Base-by-base conservation (phyloP, 176 grass and related monocot species). In the Oryza officinalis region DNA sequence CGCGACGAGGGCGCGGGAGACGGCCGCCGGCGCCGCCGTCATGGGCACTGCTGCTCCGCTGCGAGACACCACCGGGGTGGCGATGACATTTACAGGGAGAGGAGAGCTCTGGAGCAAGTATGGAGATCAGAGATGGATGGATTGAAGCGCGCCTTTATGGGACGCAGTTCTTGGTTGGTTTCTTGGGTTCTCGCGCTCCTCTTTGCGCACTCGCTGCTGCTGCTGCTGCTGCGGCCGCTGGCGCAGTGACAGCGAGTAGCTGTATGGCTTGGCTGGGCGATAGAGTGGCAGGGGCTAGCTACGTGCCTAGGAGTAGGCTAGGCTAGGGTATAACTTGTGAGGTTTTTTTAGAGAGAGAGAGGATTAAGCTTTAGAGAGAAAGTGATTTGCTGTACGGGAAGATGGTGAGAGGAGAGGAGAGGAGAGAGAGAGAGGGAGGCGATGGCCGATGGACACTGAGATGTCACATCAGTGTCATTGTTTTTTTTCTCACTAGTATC, bases 231-330 rank as follows among this genome's bases (percentile, higher is more conserved):
- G 40, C 40, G 23, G 80, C 83, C 71, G 68, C 80, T 81, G 83
- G 68, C 80, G 74, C 80, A 80, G 84, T 80, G 89, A 69, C 79
- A 86, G 84, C 74, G 80, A 49, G 88, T 80, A 71, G 84, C 84
- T 61, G 80, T 87, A 52, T 38, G 37, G 37, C 37, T 38, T 86
- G 84, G 89, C 69, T 32, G 49, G 61, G 80, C 40, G 63, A 57
- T 83, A 64, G 84, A 87, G 84, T 57, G 75, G 89, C 89, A 90
- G 84, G 45, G 80, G 61, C 73, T 67, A 70, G 68, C 73, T 67
- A 70, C 10, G 23, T 57, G 72, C 10, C 27, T 45, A 77, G n/a
- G 2, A 6, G 6, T 35, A 35, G 33, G 33, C 33, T 68, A 69
- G 71, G 41, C 46, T 74, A 45, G 41, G 22, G 26, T 50, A 60